Conservation (phyloP, 768 basidiomycete species). For the Amanita rimosa region DNA sequence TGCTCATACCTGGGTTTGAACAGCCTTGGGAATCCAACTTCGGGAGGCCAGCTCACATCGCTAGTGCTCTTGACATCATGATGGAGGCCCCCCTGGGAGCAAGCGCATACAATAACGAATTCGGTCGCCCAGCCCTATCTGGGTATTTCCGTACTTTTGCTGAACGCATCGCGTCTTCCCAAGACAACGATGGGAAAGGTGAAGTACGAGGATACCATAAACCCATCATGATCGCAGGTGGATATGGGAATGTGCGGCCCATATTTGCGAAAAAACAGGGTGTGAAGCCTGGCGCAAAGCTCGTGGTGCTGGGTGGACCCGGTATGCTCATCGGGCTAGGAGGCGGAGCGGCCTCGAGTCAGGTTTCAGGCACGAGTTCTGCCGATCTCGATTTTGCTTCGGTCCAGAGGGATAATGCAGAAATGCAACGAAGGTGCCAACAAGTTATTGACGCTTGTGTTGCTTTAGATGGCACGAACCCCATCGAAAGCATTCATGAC, state of each 20-base stretch:
- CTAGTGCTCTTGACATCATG: constrained; percentile 95
- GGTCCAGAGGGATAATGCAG: constrained; percentile 95
- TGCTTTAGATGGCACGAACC: constrained; percentile 43
- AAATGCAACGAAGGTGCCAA: constrained; percentile 96
- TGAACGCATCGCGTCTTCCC: constrained; percentile 52
- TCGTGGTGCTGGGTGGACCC: constrained; percentile 91
- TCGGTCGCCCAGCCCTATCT: constrained; percentile 83
- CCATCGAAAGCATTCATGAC: constrained; percentile 95
- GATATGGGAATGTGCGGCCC: constrained; percentile 87
- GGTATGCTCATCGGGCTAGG: constrained; percentile 95
- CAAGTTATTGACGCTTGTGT: constrained; percentile 95
- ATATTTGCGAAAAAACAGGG: constrained; percentile 67
- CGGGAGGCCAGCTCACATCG: constrained; percentile 83
- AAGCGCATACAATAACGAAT: constrained; percentile 97
- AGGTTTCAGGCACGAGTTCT: constrained; percentile 81
- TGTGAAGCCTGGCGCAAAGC: constrained; percentile 74
- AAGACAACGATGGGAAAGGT: constrained; percentile 27
- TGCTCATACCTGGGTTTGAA: constrained; percentile 80
- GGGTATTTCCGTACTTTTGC: constrained; percentile 96
- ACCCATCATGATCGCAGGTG: constrained; percentile 99
- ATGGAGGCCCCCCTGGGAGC: constrained; percentile 91
- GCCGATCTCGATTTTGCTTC: constrained; percentile 96
- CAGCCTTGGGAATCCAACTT: constrained; percentile 98
- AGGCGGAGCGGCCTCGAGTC: constrained; percentile 93
- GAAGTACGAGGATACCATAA: constrained; percentile 97